Evolutionary conservation across 2,329 filamentous ascomycete species (phyloP).

Genomic region (Xylariaceae sp.): DNA sequence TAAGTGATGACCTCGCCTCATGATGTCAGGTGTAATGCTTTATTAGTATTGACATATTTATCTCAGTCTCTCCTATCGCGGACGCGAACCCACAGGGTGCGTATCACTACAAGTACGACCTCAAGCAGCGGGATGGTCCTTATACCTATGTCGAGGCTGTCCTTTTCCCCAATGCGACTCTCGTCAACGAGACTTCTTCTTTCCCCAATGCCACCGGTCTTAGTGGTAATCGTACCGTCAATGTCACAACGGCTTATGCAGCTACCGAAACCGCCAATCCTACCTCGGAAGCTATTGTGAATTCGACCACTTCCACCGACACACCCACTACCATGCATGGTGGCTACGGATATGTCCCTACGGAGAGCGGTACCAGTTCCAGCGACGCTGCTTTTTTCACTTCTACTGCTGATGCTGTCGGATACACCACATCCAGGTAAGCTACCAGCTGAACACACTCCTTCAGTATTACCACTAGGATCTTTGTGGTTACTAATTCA

Average conservation of each 20-base stretch:
- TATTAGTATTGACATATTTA: too few relatives aligned
- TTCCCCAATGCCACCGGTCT: constrained; percentile 1
- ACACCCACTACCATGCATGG: not conserved
- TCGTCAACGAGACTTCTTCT: constrained; percentile 6
- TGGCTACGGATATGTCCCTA: too few relatives aligned
- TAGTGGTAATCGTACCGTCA: constrained; percentile 5
- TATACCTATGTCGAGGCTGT: constrained; percentile 2
- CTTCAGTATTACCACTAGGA: not conserved
- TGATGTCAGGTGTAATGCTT: too few relatives aligned
- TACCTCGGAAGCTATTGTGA: constrained; percentile 3
- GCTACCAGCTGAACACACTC: too few relatives aligned
- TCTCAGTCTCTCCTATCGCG: too few relatives aligned
- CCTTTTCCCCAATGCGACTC: constrained; percentile 4
- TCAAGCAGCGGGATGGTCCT: not conserved
- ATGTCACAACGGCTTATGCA: constrained; percentile 3
- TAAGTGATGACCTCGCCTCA: too few relatives aligned
- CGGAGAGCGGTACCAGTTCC: too few relatives aligned
- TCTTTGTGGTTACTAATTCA: not conserved
- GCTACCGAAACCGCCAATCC: constrained; percentile 5
- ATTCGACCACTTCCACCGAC: too few relatives aligned
- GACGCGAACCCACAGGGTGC: too few relatives aligned
- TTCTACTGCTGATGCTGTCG: too few relatives aligned
- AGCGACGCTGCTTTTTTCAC: too few relatives aligned
- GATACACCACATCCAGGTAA: too few relatives aligned
- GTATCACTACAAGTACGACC: not conserved